Conservation (phyloP, 1,284 basidiomycete genomes). For the Ustilago crameri region DNA sequence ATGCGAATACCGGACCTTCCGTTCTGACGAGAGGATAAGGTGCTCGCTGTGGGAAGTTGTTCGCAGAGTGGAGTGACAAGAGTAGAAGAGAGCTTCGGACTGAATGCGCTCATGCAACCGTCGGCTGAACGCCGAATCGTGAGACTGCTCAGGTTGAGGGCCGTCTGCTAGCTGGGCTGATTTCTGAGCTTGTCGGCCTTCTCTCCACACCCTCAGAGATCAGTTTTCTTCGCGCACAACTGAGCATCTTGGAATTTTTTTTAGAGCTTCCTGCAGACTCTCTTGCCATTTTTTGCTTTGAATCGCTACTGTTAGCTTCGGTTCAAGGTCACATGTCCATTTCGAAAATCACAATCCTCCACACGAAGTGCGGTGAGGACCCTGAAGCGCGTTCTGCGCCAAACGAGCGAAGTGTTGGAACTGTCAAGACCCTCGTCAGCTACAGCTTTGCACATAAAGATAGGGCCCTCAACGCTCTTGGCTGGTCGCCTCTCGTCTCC, state of each 20-base stretch:
- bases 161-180: neutral
- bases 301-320: neutral
- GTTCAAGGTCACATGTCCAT: conserved; percentile 1
- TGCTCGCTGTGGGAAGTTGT: too few species aligned
- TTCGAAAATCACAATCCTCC: neutral
- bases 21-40: too few species aligned
- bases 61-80: too few species aligned
- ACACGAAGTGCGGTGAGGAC: conserved; percentile 1
- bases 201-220: too few species aligned
- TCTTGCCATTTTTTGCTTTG: too few species aligned
- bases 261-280: neutral
- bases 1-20: too few species aligned
- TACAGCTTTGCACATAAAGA: neutral
- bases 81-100: neutral
- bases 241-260: neutral
- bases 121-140: conserved; percentile 14
- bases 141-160: neutral
- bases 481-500: too few species aligned
- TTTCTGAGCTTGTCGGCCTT: too few species aligned
- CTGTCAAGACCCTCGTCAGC: conserved; percentile 19
- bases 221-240: neutral
- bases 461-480: neutral
- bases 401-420: neutral
- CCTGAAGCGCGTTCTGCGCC: conserved; percentile 7
- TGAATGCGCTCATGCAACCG: too few species aligned